Conservation (phyloP, 2,329 filamentous ascomycete species). For the Monilinia polystroma region DNA sequence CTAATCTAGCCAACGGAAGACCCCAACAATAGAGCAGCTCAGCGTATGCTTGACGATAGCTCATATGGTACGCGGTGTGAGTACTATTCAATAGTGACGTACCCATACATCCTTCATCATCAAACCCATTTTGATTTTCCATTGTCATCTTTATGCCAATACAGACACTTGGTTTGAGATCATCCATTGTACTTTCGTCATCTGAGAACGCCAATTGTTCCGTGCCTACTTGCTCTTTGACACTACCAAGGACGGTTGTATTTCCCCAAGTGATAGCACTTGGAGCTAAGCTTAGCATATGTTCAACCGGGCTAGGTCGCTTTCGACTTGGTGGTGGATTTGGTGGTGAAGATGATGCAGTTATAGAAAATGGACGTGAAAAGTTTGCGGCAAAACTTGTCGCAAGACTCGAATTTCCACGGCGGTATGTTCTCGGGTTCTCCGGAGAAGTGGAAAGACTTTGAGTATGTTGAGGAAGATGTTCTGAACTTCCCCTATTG, state of each 20-base stretch:
- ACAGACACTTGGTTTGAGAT: conserved; percentile 32
- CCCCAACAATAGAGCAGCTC: conserved; percentile 67
- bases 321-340: conserved; percentile 49
- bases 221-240: conserved; percentile 36
- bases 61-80: conserved; percentile 52
- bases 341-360: conserved; percentile 47
- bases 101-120: conserved; percentile 65
- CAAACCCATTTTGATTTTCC: conserved; percentile 63
- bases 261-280: conserved; percentile 43
- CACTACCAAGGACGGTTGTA: conserved; percentile 42
- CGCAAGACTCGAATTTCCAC: conserved; percentile 55
- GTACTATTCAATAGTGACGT: conserved; percentile 55
- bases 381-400: conserved; percentile 57
- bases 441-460: conserved; percentile 61
- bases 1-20: conserved; percentile 60
- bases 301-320: conserved; percentile 61
- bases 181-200: conserved; percentile 33
- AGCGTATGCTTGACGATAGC: conserved; percentile 65
- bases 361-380: conserved; percentile 43
- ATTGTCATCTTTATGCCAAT: conserved; percentile 48
- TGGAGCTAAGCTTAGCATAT: conserved; percentile 54
- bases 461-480: conserved; percentile 49
- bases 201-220: conserved; percentile 37
- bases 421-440: conserved; percentile 50
- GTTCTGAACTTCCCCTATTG: conserved; percentile 48